Conservation (phyloP, 2,329 filamentous ascomycete genomes). For the Colletotrichum echinochloae region DNA sequence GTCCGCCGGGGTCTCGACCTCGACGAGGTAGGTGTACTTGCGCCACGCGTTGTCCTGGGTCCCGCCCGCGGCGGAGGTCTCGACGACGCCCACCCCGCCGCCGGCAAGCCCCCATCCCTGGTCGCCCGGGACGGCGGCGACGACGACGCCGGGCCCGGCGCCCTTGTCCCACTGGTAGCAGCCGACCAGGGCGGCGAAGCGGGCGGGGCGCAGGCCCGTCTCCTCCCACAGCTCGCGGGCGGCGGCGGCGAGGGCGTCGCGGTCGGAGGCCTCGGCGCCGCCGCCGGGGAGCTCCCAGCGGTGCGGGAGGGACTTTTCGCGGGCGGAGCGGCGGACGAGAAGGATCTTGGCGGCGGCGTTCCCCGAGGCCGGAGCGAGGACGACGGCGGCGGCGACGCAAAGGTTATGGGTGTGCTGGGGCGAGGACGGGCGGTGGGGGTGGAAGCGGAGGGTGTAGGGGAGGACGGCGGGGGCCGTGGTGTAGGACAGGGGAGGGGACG, state of each 20-base stretch:
- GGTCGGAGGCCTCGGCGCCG: slow-evolving; percentile 51
- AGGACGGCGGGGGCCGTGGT: slow-evolving; percentile 22
- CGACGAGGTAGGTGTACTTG: slow-evolving; percentile 52
- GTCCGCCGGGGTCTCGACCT: slow-evolving; percentile 44
- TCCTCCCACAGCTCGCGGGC: slow-evolving; percentile 64
- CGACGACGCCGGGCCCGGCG: slow-evolving; percentile 15
- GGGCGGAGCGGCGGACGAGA: slow-evolving; percentile 54
- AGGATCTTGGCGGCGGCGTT: slow-evolving; percentile 47
- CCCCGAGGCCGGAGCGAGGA: slow-evolving; percentile 19
- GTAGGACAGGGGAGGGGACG: slow-evolving; percentile 35
- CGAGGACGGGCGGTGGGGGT: slow-evolving; percentile 13
- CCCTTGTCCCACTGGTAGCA: slow-evolving; percentile 39
- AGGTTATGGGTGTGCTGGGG: slow-evolving; percentile 26
- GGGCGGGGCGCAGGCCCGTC: slow-evolving; percentile 57
- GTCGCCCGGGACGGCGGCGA: slow-evolving; percentile 40
- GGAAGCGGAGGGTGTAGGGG: slow-evolving; percentile 29
- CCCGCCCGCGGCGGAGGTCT: background rate
- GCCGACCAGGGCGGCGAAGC: slow-evolving; percentile 54
- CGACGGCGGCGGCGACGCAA: slow-evolving; percentile 39
- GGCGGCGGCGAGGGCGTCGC: slow-evolving; percentile 58
- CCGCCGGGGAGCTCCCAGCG: slow-evolving; percentile 65
- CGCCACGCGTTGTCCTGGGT: slow-evolving; percentile 48
- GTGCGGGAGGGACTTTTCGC: slow-evolving; percentile 51
- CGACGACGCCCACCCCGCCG: slow-evolving; percentile 24
- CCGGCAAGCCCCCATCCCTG: slow-evolving; percentile 11